Evolutionary conservation across 805 yeast species (phyloP), one percentile per base, ranked within the genome.

Genomic region (Suhomyces canberraensis): DNA sequence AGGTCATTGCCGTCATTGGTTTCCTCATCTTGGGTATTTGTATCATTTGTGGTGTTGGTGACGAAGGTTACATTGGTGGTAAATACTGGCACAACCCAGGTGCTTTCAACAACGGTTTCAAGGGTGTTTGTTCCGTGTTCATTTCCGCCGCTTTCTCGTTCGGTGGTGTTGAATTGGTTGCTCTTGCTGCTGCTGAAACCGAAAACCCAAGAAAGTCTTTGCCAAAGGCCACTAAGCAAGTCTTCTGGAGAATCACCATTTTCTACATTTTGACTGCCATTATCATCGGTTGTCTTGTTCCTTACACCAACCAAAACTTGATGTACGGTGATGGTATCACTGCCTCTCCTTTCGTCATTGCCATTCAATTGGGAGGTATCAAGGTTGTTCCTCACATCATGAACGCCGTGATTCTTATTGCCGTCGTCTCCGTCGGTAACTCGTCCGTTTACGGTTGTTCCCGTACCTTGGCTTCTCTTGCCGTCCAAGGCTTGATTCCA

Each of bases 331-430:
- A 61, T 16, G 77, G 78, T 46, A 73, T 78, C 28, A 60, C 79
- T 19, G 81, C 86, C 19, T 83, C 90, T 13, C 91, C 91, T 17
- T 83, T 82, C 54, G 90, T 83, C 46, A 72, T 83, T 58, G 88
- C 90, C 27, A 76, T 82, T 39, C 64, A 71, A 20, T 63, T 71
- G 36, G 84, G 77, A 19, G 81, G 83, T 48, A 77, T 83, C 46
- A 64, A 63, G 33, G 84, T 78, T 28, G 70, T 82, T 33, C 90
- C 90, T 35, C 77, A 81, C 35, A 75, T 84, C 44, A 81, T 84
- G 67, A 84, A 84, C 54, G 86, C 79, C 15, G 87, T 83, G 29
- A 81, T 84, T 47, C 66, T 84, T 63, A 59, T 83, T 40, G 80
- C 90, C 3, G 87, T 84, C 18, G 60, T 81, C 37, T 82, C 89